A percentile compares a stretch with the other conserved stretches of the same genome.
phyloP scores from a whole-genome alignment of 2,329 filamentous ascomycete genomes.

The Macrophomina tecta region DNA sequence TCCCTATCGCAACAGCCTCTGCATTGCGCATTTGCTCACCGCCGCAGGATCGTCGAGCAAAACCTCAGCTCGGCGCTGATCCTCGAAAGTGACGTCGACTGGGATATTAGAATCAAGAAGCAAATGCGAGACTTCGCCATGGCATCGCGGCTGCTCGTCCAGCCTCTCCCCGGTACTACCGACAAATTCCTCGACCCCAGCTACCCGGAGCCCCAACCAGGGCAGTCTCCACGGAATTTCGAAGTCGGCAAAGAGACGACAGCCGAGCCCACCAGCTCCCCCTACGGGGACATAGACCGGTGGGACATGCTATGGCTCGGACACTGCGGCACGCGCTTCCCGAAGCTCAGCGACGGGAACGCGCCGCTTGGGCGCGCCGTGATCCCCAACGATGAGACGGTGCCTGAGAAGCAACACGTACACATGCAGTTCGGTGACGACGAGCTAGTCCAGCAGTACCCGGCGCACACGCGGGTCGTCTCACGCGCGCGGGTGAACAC shows the following conservation, averaged over 20 bases:
- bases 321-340: conserved; percentile 41
- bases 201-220: conserved; percentile 25
- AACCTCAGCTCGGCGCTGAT: conserved; percentile 31
- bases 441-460: conserved; percentile 24
- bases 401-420: conserved; percentile 34
- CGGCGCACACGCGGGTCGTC: conserved; percentile 30
- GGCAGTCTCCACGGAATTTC: conserved; percentile 17
- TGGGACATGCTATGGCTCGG: conserved; percentile 47
- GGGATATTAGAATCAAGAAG: conserved; percentile 32
- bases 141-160: conserved; percentile 28
- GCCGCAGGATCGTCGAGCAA: conserved; percentile 19
- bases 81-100: conserved; percentile 34
- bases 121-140: conserved; percentile 34
- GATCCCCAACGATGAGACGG: conserved; percentile 33
- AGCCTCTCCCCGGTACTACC: conserved; percentile 25
- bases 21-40: not conserved
- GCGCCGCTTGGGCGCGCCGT: conserved; percentile 34
- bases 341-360: conserved; percentile 7
- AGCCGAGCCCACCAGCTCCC: conserved; percentile 32
- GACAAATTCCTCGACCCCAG: conserved; percentile 30
- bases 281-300: conserved; percentile 42
- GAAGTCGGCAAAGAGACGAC: conserved; percentile 27
- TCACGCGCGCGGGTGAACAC: conserved; percentile 27
- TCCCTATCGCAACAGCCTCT: not conserved
- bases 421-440: conserved; percentile 32